Evolutionary conservation across 495 filamentous ascomycete genomes (phyloP).

Genomic region (Penicillium samsonianum): DNA sequence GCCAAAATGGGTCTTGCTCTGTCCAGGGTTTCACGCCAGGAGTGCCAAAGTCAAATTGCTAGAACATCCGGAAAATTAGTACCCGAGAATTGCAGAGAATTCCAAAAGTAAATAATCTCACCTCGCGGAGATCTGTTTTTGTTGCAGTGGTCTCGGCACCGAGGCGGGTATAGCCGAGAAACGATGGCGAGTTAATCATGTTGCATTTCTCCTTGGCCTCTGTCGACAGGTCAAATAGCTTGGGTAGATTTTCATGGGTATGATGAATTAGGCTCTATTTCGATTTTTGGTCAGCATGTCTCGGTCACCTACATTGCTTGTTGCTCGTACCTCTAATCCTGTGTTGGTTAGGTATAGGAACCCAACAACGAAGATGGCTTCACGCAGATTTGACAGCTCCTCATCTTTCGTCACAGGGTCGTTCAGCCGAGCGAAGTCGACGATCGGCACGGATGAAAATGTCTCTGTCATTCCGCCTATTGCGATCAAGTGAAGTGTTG

Average conservation of each 20-base stretch:
- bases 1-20: conserved; percentile 78
- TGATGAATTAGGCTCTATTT: conserved; percentile 61
- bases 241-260: conserved; percentile 69
- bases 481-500: background rate
- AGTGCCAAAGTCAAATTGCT: conserved; percentile 51
- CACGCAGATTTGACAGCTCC: conserved; percentile 70
- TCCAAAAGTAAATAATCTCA: conserved; percentile 3
- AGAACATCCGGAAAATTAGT: background rate
- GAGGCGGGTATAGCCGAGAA: conserved; percentile 52
- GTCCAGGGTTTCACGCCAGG: conserved; percentile 36
- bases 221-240: conserved; percentile 76
- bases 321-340: conserved; percentile 60
- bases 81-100: background rate
- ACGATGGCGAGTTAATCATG: conserved; percentile 78
- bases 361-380: conserved; percentile 85
- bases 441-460: conserved; percentile 75
- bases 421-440: conserved; percentile 69
- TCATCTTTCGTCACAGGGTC: conserved; percentile 66
- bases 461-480: conserved; percentile 27
- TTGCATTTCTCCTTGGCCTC: conserved; percentile 79
- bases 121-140: conserved; percentile 46
- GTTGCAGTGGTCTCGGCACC: conserved; percentile 51
- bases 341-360: conserved; percentile 90
- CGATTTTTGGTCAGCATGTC: background rate
- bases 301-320: background rate